Evolutionary conservation across 805 yeast genomes (phyloP).

Genomic region (Candida manassasensis): DNA sequence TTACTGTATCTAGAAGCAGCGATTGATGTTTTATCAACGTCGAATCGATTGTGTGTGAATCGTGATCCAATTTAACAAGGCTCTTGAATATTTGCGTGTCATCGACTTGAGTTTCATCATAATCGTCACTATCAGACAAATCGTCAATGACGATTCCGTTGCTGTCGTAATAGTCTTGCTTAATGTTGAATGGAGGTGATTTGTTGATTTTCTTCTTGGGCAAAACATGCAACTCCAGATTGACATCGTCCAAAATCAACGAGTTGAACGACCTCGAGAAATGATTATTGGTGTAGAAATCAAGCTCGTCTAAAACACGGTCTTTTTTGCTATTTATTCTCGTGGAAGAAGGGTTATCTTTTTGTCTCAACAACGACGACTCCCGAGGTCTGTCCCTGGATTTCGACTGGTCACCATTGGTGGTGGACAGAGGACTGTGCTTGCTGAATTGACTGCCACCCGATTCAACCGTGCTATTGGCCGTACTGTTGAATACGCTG

Average conservation of each 20-base stretch:
- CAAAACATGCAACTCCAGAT: constrained; percentile 14
- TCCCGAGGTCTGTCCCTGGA: background rate
- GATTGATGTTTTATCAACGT: background rate
- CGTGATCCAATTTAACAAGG: background rate
- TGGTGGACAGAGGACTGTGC: no score
- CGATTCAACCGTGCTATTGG: no score
- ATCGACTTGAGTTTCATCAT: constrained; percentile 9
- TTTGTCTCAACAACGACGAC: no score
- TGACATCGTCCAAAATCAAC: constrained; percentile 35
- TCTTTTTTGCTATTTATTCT: background rate
- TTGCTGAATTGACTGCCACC: no score
- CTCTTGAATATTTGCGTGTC: background rate
- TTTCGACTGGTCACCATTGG: no score
- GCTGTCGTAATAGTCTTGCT: constrained; percentile 20
- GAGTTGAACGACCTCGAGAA: constrained; percentile 41
- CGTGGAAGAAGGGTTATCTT: no score
- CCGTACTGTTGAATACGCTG: background rate
- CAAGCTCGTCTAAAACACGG: constrained; percentile 11
- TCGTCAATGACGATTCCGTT: constrained; percentile 10
- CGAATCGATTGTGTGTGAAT: background rate
- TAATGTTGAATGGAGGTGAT: constrained; percentile 40
- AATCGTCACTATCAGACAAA: constrained; percentile 8
- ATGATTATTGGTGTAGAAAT: constrained; percentile 35
- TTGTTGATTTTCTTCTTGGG: constrained; percentile 26
- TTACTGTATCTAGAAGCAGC: background rate